Evolutionary conservation across 768 basidiomycete species (phyloP), one percentile per base, ranked within the genome.

Genomic region (Rhodosporidiobolus sp.): DNA sequence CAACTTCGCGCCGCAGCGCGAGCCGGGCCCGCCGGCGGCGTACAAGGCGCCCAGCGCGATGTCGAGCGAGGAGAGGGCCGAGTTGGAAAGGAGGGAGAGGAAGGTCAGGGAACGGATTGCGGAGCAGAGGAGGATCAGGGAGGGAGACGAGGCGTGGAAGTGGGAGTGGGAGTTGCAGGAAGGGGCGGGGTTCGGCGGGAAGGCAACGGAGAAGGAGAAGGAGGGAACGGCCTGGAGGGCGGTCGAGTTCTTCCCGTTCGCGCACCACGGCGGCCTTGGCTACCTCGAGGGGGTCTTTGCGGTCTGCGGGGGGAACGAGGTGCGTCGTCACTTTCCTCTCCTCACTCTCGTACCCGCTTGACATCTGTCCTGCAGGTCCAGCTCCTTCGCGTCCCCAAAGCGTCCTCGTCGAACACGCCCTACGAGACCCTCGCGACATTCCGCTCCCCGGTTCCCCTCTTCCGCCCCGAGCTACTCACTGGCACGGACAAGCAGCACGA

Each of bases 161-260:
- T 70, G 69, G 69, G 35, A 46, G 17, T 58, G 52, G 63, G 48
- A n/a, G 45, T 4, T 26, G 16, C 26, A 26, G 26, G 35, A 30
- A 19, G 20, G 14, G 14, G 20, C 22, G 6, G 22, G 5, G 22
- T 6, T 1, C n/a, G 35, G 1, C 46, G 32, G 24, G 24, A 16
- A 48, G 1, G 22, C 38, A 12, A 53, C 38, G n/a, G 38, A 28
- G 24, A 59, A 59, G 49, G 58, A 34, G 16, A 59, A 60, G 58
- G 28, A 14, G 14, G 50, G 43, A 17, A 50, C 9, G 35, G 17
- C 16, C 4, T n/a, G 26, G 22, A 12, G 14, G 52, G 34, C 46
- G 28, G 59, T 52, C 43, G 17, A 49, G n/a, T 66, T 66, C 48
- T 71, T 71, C 60, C 70, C 70, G 3, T 50, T 56, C 35, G 43